phyloP scores from a whole-genome alignment of 768 basidiomycete genomes.

The Pleurotus pulmonarius region DNA sequence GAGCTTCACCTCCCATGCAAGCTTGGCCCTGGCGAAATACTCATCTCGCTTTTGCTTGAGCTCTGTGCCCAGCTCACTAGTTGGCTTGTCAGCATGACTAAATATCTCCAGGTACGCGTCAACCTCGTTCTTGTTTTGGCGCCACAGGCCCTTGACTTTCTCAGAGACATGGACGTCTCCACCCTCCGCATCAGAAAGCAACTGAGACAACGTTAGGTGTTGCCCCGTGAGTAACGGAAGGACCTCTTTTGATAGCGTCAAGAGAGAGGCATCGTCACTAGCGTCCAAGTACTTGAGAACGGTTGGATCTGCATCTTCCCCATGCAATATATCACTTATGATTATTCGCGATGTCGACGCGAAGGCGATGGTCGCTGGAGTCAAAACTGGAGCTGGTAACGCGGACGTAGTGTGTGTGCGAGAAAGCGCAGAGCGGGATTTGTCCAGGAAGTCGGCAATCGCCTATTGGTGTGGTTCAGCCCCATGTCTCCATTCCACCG shows the following conservation, averaged over 20 bases:
- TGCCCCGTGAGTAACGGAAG: conserved; percentile 41
- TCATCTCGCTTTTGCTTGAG: conserved; percentile 37
- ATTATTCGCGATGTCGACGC: conserved; percentile 45
- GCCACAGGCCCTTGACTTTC: conserved; percentile 63
- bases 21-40: conserved; percentile 47
- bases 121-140: conserved; percentile 43
- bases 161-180: conserved; percentile 50
- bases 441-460: conserved; percentile 79
- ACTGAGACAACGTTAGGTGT: conserved; percentile 42
- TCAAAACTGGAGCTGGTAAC: conserved; percentile 71
- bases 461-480: conserved; percentile 34
- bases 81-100: conserved; percentile 35
- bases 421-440: conserved; percentile 68
- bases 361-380: conserved; percentile 81
- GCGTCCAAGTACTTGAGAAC: conserved; percentile 58
- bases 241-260: conserved; percentile 37
- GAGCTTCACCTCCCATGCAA: conserved; percentile 51
- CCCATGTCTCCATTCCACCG: background rate
- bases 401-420: conserved; percentile 65
- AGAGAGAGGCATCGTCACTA: conserved; percentile 49
- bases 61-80: conserved; percentile 33
- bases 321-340: conserved; percentile 60
- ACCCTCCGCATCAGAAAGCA: conserved; percentile 49
- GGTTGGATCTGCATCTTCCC: conserved; percentile 59
- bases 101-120: conserved; percentile 44